Base-by-base conservation (phyloP, 306 rosid species). In the Luffa acutangula region DNA sequence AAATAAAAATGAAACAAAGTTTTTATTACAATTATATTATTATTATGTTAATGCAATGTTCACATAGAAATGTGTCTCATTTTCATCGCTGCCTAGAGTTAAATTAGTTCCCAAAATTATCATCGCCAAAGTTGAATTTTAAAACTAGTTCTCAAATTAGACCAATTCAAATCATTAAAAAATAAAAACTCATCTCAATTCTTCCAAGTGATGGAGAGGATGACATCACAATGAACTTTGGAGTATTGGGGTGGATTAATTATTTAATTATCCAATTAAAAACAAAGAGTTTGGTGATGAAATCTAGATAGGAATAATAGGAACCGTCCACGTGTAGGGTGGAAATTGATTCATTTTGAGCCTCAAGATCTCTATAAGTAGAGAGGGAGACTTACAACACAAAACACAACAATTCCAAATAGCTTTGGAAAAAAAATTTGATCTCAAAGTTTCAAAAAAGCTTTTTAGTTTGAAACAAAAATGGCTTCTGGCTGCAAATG, bases 251-350 rank as follows among this genome's bases (percentile, higher is more conserved):
- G 4, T 7, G 31, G 59, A 54, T 54, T 48, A 10, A 25, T 10
- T 5, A 54, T 54, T 54, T 54, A 9, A n/a, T 56, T n/a, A 56
- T n/a, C 8, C 1, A 15, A 52, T 4, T 0, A 52, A 52, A 52
- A 52, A 52, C 57, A 52, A 53, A 5, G 7, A 15, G 9, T 9
- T 17, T 14, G 49, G 15, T 65, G 73, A 65, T 8, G 20, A 65
- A 65, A 8, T 15, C 48, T 33, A 63, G 62, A 18, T 6, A 56
- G 70, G 25, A 45, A 9, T 37, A 45, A 9, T 37, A 31, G 17
- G 78, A 58, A 37, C 77, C 65, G 17, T 12, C 80, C 86, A 87
- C 83, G 83, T 84, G 87, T 67, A 58, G 36, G 87, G 86, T 80
- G 76, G 85, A 81, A 52, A 33, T 65, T 31, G 4, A 43, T 6